Percentiles rank a stretch among this genome's conserved stretches.
Evolutionary conservation across 495 filamentous ascomycete species (phyloP).

Genomic region (Penicillium tannophilum): DNA sequence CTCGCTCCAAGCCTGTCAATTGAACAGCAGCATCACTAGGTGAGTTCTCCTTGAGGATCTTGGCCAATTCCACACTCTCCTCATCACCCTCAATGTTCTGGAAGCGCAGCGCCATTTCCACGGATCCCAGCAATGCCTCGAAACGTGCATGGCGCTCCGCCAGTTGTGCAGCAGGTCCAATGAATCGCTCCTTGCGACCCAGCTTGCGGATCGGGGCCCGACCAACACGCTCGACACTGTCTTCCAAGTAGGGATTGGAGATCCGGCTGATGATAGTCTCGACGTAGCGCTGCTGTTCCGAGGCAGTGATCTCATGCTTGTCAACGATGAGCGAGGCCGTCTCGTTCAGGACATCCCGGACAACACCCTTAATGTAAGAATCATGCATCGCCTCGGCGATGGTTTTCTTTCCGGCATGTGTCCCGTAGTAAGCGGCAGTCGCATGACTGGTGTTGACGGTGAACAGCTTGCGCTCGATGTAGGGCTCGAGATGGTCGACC

Average conservation of each 20-base stretch:
- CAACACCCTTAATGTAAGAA: slow-evolving; percentile 68
- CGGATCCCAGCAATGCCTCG: slow-evolving; percentile 68
- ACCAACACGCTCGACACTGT: slow-evolving; percentile 91
- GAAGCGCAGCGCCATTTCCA: slow-evolving; percentile 89
- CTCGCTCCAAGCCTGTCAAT: slow-evolving; percentile 72
- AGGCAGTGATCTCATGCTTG: slow-evolving; percentile 76
- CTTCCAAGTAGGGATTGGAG: slow-evolving; percentile 91
- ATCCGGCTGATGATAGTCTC: slow-evolving; percentile 90
- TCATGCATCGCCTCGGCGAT: slow-evolving; percentile 83
- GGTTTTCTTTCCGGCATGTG: slow-evolving; percentile 76
- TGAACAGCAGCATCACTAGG: slow-evolving; percentile 69
- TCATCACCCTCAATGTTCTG: slow-evolving; percentile 88
- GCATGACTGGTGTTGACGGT: slow-evolving; percentile 99
- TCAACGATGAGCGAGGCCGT: slow-evolving; percentile 80
- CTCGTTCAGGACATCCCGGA: slow-evolving; percentile 74
- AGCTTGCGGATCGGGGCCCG: slow-evolving; percentile 94
- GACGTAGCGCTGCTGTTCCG: slow-evolving; percentile 87
- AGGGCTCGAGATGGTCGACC: slow-evolving; percentile 88
- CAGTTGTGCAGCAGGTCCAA: slow-evolving; percentile 84
- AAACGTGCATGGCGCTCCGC: slow-evolving; percentile 74
- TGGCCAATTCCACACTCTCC: slow-evolving; percentile 78
- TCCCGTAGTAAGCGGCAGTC: slow-evolving; percentile 94
- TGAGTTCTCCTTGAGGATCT: slow-evolving; percentile 71
- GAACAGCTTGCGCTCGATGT: slow-evolving; percentile 98
- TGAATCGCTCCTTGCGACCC: slow-evolving; percentile 88